A percentile compares a stretch with the other conserved stretches of the same genome.
These are phyloP conservation scores for Dimocarpus longan DNA, from an alignment of 345 rosid genomes.

Conservation along the genomic window DNA sequence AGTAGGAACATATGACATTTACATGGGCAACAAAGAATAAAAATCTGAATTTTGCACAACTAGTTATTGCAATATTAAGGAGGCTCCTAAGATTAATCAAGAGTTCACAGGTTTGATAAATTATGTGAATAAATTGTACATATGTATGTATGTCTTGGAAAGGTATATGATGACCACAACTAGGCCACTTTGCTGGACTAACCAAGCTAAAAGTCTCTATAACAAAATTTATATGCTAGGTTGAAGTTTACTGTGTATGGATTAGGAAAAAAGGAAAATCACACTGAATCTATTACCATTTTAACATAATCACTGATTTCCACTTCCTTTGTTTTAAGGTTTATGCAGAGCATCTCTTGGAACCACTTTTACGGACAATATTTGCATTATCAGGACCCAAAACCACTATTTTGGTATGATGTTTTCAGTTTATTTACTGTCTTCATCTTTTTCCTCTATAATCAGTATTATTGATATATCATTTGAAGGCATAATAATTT, in stretches of 20 bases:
- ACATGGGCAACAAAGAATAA: no score
- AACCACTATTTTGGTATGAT: constrained; percentile 73
- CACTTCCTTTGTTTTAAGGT: constrained; percentile 50
- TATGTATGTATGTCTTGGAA: no score
- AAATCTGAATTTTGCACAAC: no score
- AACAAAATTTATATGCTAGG: not conserved
- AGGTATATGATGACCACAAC: no score
- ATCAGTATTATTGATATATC: not conserved
- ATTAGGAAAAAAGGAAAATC: not conserved
- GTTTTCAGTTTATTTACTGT: not conserved
- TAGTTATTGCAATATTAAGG: no score
- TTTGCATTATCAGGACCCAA: constrained; percentile 76
- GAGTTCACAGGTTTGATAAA: no score
- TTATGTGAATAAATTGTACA: no score
- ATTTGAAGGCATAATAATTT: constrained; percentile 19
- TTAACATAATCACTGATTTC: constrained; percentile 23
- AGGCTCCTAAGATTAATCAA: constrained; percentile 1
- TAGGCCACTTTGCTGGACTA: constrained; percentile 1
- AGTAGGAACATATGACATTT: no score
- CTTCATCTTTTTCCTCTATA: not conserved
- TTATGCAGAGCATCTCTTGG: constrained; percentile 92
- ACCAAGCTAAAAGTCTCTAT: not conserved
- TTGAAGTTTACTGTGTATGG: not conserved
- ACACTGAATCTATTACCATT: not conserved
- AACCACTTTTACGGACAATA: constrained; percentile 71